A percentile compares a stretch with the other conserved stretches of the same genome.
phyloP scores from a whole-genome alignment of 2,329 filamentous ascomycete species.

The Diaporthe aspalathi region DNA sequence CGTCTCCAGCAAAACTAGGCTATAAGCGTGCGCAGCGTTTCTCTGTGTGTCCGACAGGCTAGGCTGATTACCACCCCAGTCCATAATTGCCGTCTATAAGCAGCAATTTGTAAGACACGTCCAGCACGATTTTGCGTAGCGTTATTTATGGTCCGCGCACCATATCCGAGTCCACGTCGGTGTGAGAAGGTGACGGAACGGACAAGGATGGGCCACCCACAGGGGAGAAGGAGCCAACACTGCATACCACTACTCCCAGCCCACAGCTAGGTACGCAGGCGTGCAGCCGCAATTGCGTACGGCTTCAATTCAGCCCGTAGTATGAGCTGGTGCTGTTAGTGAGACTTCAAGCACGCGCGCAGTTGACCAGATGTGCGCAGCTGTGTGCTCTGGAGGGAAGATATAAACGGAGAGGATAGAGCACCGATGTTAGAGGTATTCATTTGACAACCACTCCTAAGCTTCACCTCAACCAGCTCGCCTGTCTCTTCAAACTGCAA shows the following conservation, averaged over 20 bases:
- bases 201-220: background rate
- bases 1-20: no score
- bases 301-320: no score
- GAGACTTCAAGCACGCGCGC: background rate
- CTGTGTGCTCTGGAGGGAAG: background rate
- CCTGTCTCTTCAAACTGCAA: background rate
- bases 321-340: background rate
- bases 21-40: no score
- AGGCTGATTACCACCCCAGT: no score
- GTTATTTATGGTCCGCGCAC: background rate
- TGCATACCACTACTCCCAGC: background rate
- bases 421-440: background rate
- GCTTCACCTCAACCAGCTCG: background rate
- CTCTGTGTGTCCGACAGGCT: no score
- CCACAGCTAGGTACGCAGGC: background rate
- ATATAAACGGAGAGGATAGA: background rate
- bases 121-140: background rate
- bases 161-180: background rate
- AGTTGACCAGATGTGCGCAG: background rate
- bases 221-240: no score
- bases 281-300: conserved; percentile 1
- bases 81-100: no score
- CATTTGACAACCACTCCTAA: background rate
- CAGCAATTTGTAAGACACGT: background rate
- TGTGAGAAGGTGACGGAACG: background rate